A percentile compares a stretch with the other conserved stretches of the same genome.
Evolutionary conservation across 2,329 filamentous ascomycete genomes (phyloP).

Genomic region (Stylonectria norvegica): DNA sequence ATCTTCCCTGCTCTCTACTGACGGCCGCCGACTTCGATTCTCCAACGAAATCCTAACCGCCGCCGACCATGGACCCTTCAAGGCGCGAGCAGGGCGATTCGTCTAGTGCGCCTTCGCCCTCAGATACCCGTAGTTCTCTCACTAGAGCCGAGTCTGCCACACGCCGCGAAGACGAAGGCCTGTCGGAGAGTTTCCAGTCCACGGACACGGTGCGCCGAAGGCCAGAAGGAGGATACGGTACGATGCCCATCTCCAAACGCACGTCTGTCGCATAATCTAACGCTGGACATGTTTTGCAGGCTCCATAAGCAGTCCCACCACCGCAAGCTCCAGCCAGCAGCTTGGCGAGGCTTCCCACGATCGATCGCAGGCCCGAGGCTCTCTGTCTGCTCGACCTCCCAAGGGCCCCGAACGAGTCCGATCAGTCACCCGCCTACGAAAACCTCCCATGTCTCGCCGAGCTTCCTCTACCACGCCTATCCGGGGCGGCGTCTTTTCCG

Average conservation of each 20-base stretch:
- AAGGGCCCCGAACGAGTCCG: slow-evolving; percentile 47
- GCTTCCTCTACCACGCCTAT: slow-evolving; percentile 75
- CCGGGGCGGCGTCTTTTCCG: slow-evolving; percentile 82
- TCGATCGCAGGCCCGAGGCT: slow-evolving; percentile 33
- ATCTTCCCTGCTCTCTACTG: neutral
- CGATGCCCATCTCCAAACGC: slow-evolving; percentile 13
- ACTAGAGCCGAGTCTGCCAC: slow-evolving; percentile 34
- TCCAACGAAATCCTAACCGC: slow-evolving; percentile 5
- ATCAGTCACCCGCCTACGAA: slow-evolving; percentile 54
- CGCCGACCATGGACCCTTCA: slow-evolving; percentile 43
- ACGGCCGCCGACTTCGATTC: too few species aligned
- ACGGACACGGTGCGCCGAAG: slow-evolving; percentile 58
- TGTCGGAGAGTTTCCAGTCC: slow-evolving; percentile 55
- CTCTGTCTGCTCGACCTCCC: slow-evolving; percentile 37
- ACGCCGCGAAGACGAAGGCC: slow-evolving; percentile 40
- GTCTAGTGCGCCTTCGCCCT: slow-evolving; percentile 44
- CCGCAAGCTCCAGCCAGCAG: slow-evolving; percentile 29
- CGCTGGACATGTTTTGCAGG: slow-evolving; percentile 17
- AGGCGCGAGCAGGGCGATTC: slow-evolving; percentile 33
- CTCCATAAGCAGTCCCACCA: slow-evolving; percentile 22
- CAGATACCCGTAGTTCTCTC: slow-evolving; percentile 45
- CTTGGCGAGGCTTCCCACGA: slow-evolving; percentile 40
- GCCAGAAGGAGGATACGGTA: slow-evolving; percentile 57
- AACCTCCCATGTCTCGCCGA: slow-evolving; percentile 70
- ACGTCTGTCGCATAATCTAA: slow-evolving; percentile 10